These are phyloP conservation scores for Cicer yamashitae DNA, from an alignment of 306 rosid genomes.

Conservation along the genomic window DNA sequence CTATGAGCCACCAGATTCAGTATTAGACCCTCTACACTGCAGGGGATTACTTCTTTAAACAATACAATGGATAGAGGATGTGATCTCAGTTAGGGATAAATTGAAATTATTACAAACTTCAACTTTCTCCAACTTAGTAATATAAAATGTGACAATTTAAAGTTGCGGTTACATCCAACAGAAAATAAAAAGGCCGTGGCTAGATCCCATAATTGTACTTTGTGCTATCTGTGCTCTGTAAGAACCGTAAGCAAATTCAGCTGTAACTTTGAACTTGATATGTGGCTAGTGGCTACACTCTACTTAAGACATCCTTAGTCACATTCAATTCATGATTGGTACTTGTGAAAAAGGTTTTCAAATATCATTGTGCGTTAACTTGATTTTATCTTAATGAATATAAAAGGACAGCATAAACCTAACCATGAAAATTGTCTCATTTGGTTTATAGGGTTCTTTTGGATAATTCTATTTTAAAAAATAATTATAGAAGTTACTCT, in stretches of 20 bases:
- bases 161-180: neutral
- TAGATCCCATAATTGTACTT: neutral
- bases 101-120: conserved; percentile 25
- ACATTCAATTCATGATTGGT: neutral
- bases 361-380: neutral
- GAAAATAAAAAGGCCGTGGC: conserved; percentile 4
- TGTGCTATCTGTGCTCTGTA: neutral
- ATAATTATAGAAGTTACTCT: too few relatives aligned
- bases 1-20: conserved; percentile 49
- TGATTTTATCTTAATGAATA: neutral
- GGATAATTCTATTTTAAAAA: too few relatives aligned
- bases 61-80: neutral
- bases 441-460: too few relatives aligned
- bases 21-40: neutral
- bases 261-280: neutral
- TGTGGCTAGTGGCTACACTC: neutral
- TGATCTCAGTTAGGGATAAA: conserved; percentile 2
- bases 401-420: neutral
- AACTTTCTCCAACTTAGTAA: neutral
- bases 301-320: neutral
- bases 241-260: conserved; percentile 12
- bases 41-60: conserved; percentile 6
- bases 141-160: conserved; percentile 3
- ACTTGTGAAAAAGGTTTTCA: neutral
- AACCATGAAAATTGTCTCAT: neutral